A percentile compares a stretch with the other conserved stretches of the same genome.
phyloP scores from a whole-genome alignment of 345 rosid species.

The Isatis tinctoria region DNA sequence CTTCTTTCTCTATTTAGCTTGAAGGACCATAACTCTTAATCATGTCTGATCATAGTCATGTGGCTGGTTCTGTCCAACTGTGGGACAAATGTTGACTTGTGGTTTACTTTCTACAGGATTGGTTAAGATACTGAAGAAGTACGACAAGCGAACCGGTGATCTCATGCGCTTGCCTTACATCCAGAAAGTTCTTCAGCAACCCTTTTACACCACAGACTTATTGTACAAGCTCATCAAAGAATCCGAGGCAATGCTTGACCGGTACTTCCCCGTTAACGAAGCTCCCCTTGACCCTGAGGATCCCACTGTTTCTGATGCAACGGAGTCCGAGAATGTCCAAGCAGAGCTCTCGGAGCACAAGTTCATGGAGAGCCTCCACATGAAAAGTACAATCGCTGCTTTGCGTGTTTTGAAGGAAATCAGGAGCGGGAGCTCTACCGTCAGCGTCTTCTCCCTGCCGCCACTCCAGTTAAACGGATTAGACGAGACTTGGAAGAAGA shows the following conservation, averaged over 20 bases:
- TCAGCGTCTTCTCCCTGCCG: slow-evolving; percentile 79
- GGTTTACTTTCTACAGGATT: slow-evolving; percentile 45
- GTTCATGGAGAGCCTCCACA: slow-evolving; percentile 61
- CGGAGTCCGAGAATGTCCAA: slow-evolving; percentile 24
- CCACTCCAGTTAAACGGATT: slow-evolving; percentile 62
- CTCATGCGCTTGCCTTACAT: slow-evolving; percentile 86
- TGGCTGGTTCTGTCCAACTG: no score
- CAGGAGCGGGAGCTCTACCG: slow-evolving; percentile 82
- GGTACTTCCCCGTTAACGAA: slow-evolving; percentile 47
- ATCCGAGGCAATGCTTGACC: slow-evolving; percentile 78
- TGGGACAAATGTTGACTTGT: not conserved
- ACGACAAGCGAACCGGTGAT: slow-evolving; percentile 93
- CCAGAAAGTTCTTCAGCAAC: slow-evolving; percentile 85
- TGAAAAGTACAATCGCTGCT: slow-evolving; percentile 88
- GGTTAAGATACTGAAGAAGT: slow-evolving; percentile 92
- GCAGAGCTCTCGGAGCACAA: slow-evolving; percentile 62
- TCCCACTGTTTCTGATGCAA: slow-evolving; percentile 35
- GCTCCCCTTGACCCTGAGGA: slow-evolving; percentile 6
- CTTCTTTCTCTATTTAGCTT: no score
- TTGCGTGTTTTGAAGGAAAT: slow-evolving; percentile 69
- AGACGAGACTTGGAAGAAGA: slow-evolving; percentile 75
- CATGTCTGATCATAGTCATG: no score
- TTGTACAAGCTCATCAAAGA: slow-evolving; percentile 77
- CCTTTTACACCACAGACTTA: slow-evolving; percentile 89
- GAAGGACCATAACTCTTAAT: no score